phyloP scores from a whole-genome alignment of 768 basidiomycete species.

The Lyophyllum shimeji region DNA sequence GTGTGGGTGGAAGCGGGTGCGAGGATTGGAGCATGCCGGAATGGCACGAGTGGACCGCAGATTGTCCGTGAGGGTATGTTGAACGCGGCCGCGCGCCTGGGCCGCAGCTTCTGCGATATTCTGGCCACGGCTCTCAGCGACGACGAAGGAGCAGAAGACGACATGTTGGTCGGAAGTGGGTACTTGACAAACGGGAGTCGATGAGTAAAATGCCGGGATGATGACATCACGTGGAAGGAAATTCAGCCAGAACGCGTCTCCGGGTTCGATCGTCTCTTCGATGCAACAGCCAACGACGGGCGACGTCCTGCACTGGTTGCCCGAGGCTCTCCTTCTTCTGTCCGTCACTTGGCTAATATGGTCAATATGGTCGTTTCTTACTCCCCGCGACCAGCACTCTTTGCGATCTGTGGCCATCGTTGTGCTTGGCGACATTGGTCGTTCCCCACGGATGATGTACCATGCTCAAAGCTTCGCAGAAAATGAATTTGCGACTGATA shows the following conservation, averaged over 20 bases:
- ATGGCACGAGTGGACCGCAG: conserved; percentile 7
- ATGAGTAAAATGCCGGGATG: conserved; percentile 14
- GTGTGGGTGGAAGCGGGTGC: conserved; percentile 21
- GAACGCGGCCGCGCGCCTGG: not conserved
- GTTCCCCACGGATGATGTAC: conserved; percentile 98
- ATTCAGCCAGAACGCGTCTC: not conserved
- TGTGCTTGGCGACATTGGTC: conserved; percentile 93
- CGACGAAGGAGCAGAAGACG: conserved; percentile 14
- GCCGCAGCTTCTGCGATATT: conserved; percentile 4
- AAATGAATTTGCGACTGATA: conserved; percentile 69
- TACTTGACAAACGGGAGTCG: not conserved
- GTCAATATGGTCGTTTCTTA: conserved; percentile 31
- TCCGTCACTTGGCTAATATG: conserved; percentile 29
- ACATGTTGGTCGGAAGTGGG: conserved; percentile 2
- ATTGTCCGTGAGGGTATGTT: not conserved
- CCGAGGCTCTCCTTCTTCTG: conserved; percentile 3
- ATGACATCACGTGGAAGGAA: conserved; percentile 19
- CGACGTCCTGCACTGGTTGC: conserved; percentile 6
- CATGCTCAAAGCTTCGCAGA: conserved; percentile 92
- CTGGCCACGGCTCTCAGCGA: conserved; percentile 14
- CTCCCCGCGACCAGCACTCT: conserved; percentile 36
- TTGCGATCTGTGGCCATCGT: conserved; percentile 81
- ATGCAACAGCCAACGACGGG: conserved; percentile 9
- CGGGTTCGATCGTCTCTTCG: not conserved
- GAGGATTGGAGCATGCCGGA: conserved; percentile 24